phyloP scores from a whole-genome alignment of 2,329 filamentous ascomycete species.

The Lasiodiplodia gonubiensis region DNA sequence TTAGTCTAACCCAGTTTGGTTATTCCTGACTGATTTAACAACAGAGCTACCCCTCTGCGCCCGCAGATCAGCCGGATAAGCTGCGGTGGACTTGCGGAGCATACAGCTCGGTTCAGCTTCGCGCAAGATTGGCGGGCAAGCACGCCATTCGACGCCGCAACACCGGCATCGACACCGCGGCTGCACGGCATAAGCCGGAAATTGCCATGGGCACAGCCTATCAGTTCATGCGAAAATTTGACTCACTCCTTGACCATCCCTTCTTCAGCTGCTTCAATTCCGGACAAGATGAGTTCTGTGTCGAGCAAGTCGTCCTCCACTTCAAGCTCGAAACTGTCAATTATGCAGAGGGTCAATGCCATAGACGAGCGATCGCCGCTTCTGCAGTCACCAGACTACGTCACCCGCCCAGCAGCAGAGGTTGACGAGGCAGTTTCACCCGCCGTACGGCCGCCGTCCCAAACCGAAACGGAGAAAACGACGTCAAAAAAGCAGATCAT shows the following conservation, averaged over 20 bases:
- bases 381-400: background rate
- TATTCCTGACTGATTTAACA: too few relatives aligned
- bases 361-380: slow-evolving; percentile 1
- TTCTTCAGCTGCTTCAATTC: too few relatives aligned
- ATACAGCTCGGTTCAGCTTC: background rate
- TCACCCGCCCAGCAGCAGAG: background rate
- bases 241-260: background rate
- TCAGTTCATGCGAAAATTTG: background rate
- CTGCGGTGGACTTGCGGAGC: background rate
- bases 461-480: background rate
- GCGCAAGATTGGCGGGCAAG: background rate
- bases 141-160: slow-evolving; percentile 20
- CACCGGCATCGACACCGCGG: background rate
- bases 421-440: background rate
- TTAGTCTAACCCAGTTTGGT: too few relatives aligned
- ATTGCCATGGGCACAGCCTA: background rate
- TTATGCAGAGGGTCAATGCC: background rate
- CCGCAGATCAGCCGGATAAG: background rate
- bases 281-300: background rate
- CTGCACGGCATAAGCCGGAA: background rate
- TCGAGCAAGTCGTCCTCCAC: background rate
- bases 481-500: slow-evolving; percentile 2
- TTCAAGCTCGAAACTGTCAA: background rate
- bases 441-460: background rate
- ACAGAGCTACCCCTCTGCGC: too few relatives aligned